Evolutionary conservation across 148 eudicot species (phyloP), one percentile per base, ranked within the genome.

Genomic region (Suaeda aralocaspica): DNA sequence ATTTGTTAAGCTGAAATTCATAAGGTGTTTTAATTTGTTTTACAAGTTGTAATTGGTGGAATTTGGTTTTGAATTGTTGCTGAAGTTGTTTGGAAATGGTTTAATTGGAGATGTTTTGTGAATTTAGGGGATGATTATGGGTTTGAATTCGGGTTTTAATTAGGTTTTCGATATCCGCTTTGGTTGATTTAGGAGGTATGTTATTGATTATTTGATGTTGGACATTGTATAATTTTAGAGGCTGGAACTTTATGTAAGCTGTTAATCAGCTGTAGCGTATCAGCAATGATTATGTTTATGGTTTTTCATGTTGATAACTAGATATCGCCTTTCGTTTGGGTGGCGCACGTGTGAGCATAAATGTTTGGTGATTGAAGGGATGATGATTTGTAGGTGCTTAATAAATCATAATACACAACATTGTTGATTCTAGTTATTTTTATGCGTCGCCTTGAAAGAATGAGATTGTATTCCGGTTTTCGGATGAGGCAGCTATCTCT

Each of bases 321-420:
- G 39, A 6, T 13, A 30, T 29, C 18, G 39, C 1, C 18, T 3
- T 58, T 29, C n/a, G 5, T 29, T 58, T 18, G 36, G 62, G 39
- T n/a, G n/a, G n/a, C n/a, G n/a, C n/a, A n/a, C n/a, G n/a, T n/a
- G n/a, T n/a, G n/a, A n/a, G n/a, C 16, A 39, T 9, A 29, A 29
- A 58, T 15, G 63, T 59, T 31, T 19, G n/a, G 22, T 31, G 41
- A 59, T 31, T 58, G 62, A 59, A 57, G 61, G 61, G 41, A 28
- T 59, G 41, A 30, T 7, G 62, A 16, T 9, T 22, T 0, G n/a
- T 53, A 14, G 36, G 62, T 30, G n/a, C n/a, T n/a, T n/a, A n/a
- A n/a, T n/a, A n/a, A 6, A 10, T 7, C 36, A 4, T 58, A 29
- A 58, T 28, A 9, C 16, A 33, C 39, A 16, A 31, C 6, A 2